phyloP scores from a whole-genome alignment of 2,329 filamentous ascomycete species.

The Lasiodiplodia theobromae region DNA sequence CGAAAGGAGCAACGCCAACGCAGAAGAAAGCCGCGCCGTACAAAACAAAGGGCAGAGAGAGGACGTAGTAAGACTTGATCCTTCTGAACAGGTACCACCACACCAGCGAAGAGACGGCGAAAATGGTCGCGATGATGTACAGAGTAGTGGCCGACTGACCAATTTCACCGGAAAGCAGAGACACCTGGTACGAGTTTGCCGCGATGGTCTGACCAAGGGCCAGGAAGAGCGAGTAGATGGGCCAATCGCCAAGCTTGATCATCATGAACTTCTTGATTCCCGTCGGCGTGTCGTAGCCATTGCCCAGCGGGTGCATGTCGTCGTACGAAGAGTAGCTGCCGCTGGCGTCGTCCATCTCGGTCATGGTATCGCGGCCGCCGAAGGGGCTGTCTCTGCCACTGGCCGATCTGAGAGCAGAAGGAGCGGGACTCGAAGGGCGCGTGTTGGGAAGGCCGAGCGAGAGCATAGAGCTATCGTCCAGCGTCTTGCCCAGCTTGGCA shows the following conservation, averaged over 20 bases:
- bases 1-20: constrained; percentile 42
- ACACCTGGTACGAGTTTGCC: constrained; percentile 60
- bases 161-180: constrained; percentile 68
- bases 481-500: constrained; percentile 26
- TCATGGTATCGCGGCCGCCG: constrained; percentile 15
- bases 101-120: constrained; percentile 60
- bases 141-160: constrained; percentile 61
- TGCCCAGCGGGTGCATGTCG: constrained; percentile 12
- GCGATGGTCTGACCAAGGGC: constrained; percentile 33
- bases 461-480: constrained; percentile 18
- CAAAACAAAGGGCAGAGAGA: constrained; percentile 68
- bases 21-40: constrained; percentile 70
- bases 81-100: constrained; percentile 48
- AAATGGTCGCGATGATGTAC: constrained; percentile 67
- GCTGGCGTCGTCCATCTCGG: constrained; percentile 21
- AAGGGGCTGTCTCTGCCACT: constrained; percentile 20
- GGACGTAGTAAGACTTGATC: constrained; percentile 62
- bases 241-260: constrained; percentile 39
- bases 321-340: constrained; percentile 24
- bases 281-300: constrained; percentile 19
- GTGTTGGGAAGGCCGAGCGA: constrained; percentile 15
- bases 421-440: constrained; percentile 15
- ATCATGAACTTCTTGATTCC: constrained; percentile 36
- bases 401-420: constrained; percentile 5
- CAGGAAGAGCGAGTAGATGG: constrained; percentile 37